Evolutionary conservation across 306 rosid genomes (phyloP), one percentile per base, ranked within the genome.

Genomic region (Mimosa bimucronata): DNA sequence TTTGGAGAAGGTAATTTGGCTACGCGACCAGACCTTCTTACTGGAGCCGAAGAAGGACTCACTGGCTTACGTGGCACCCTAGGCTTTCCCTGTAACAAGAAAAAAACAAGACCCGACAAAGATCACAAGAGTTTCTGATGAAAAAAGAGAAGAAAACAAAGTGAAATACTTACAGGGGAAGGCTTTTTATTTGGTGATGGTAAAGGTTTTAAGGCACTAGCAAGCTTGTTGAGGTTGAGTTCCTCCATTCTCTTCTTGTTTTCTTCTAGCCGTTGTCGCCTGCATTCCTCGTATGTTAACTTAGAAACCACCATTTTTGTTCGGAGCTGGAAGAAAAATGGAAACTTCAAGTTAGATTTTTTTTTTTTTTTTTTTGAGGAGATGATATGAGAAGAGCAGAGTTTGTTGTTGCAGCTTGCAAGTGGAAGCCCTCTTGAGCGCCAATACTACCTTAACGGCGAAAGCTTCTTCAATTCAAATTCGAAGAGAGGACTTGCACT

Each of bases 231-330:
- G 55, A 69, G 73, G 53, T 68, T 68, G 0, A 68, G 73, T 30
- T 68, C 50, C 28, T 68, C 73, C 52, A 68, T 68, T 41, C 73
- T 68, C 73, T 68, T 68, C 73, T 68, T 68, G 73, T 68, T 68
- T 44, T 68, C 73, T 68, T 68, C 73, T 18, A 68, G 13, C 52
- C 73, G 14, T 12, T 23, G 52, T 9, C 31, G 18, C 31, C 73
- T 68, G 31, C 52, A 40, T 68, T 68, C 73, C 31, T 68, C 73
- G 52, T 68, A 68, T 11, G 31, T 40, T 5, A 14, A 18, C 73
- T 68, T 68, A 7, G 73, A 40, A 12, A 40, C 73, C 73, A 38
- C 52, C 73, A 68, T 68, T 68, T 66, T 66, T 38, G 42, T 12
- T 30, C 38, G 5, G 38, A 34, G 29, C 19, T n/a, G 68, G 41